These are phyloP conservation scores for Candida sakaeoensis DNA, from an alignment of 805 yeast genomes.

Conservation along the genomic window DNA sequence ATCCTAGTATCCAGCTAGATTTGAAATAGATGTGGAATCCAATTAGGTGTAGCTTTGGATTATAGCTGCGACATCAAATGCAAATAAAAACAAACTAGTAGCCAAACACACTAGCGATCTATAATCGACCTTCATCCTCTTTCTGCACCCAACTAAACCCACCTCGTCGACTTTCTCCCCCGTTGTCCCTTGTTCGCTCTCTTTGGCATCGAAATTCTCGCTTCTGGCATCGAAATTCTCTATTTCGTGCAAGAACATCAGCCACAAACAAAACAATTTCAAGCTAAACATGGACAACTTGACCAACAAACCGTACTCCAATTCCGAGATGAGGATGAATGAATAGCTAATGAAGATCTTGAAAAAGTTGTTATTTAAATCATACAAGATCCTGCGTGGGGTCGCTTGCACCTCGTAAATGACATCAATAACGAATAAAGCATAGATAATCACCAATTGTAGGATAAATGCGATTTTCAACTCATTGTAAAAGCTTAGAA, in stretches of 20 bases:
- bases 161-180: neutral
- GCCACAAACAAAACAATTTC: conserved; percentile 31
- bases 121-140: neutral
- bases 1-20: too few relatives aligned
- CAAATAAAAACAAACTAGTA: neutral
- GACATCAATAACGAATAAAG: conserved; percentile 1
- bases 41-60: neutral
- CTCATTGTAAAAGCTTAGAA: neutral
- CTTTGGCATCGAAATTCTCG: neutral
- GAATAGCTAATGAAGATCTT: conserved; percentile 4
- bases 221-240: neutral
- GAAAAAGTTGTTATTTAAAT: conserved; percentile 6
- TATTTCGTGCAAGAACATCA: conserved; percentile 28
- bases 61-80: neutral
- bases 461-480: conserved; percentile 1
- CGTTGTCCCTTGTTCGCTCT: neutral
- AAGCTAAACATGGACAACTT: conserved; percentile 20
- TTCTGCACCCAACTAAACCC: neutral
- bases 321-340: neutral
- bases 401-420: neutral
- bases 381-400: neutral
- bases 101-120: neutral
- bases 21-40: too few relatives aligned
- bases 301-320: conserved; percentile 14
- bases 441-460: conserved; percentile 1